Conservation (phyloP, 768 basidiomycete species). For the Royoungia palumana region DNA sequence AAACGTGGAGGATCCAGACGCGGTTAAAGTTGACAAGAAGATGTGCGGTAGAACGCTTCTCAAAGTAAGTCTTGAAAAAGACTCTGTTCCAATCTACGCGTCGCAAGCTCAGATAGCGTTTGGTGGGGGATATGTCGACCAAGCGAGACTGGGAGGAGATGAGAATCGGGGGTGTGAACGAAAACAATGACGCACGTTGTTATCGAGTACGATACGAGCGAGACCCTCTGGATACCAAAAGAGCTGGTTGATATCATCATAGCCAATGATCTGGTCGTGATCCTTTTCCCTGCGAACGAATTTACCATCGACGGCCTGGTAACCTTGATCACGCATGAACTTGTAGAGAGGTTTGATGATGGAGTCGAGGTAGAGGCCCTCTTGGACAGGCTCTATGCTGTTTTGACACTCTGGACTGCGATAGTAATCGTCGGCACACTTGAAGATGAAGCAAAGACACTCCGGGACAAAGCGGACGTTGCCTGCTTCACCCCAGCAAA, state of each 20-base stretch:
- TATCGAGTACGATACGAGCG: slow-evolving; percentile 83
- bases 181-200: slow-evolving; percentile 57
- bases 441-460: slow-evolving; percentile 98
- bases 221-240: slow-evolving; percentile 99
- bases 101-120: slow-evolving; percentile 90
- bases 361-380: slow-evolving; percentile 87
- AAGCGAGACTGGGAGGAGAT: slow-evolving; percentile 66
- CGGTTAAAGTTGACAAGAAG: slow-evolving; percentile 99
- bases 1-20: slow-evolving; percentile 94
- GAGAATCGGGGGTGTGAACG: background rate
- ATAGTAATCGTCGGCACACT: slow-evolving; percentile 99
- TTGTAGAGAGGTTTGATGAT: slow-evolving; percentile 94
- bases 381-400: slow-evolving; percentile 85
- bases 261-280: slow-evolving; percentile 95
- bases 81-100: slow-evolving; percentile 91
- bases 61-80: slow-evolving; percentile 99
- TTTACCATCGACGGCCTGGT: slow-evolving; percentile 92
- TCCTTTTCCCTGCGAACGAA: slow-evolving; percentile 93
- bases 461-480: slow-evolving; percentile 98
- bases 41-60: slow-evolving; percentile 91
- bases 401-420: slow-evolving; percentile 98
- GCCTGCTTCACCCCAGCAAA: slow-evolving; percentile 98
- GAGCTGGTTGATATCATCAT: slow-evolving; percentile 98
- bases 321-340: slow-evolving; percentile 96
- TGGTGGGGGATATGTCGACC: slow-evolving; percentile 85